Base-by-base conservation (phyloP, 1,139 yeast genomes). In the Debaryomycetaceae sp. region DNA sequence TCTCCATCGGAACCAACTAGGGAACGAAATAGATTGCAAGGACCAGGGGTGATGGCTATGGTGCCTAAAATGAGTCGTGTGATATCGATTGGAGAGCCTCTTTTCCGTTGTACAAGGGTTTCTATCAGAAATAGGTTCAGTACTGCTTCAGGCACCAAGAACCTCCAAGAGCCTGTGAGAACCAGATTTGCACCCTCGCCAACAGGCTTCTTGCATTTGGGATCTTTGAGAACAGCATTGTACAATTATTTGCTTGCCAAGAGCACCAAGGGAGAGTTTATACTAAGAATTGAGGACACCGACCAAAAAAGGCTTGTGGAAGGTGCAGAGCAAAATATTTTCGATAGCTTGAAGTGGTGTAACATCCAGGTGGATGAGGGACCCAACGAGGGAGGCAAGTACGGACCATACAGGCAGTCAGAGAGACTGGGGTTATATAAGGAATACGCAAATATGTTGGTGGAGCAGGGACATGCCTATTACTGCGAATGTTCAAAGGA, bases 121-220 rank as follows among this genome's bases (percentile, higher is more conserved):
- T 17, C 20, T 17, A 17, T 17, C 20, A 17, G 4, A 17, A 17
- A 17, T 17, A 8, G 11, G 31, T 27, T 23, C 3, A 36, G 23
- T 14, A 6, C 37, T n/a, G 20, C 24, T 4, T n/a, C 17, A 6
- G 50, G 45, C 36, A 55, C 66, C 20, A 56, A 69, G 4, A 83
- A 78, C 36, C 83, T 84, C 1, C 49, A 50, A 0, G 41, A 56
- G 0, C 95, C 96, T 0, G 96, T 85, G 0, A 66, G 97, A 50
- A 89, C 98, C 1, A 70, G 99, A 53, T 93, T 93, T 66, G 99
- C 99, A 0, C 99, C 99, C 1, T 91, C 98, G 2, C 99, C 99
- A 1, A 93, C 99, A 0, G 99, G 99, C 0, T 80, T 79, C 50
- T 72, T 95, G 35, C 99, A 93, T 61, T 63, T 95, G 46, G 99